Base-by-base conservation (phyloP, 1,284 basidiomycete species). In the Coniferiporia weirii region DNA sequence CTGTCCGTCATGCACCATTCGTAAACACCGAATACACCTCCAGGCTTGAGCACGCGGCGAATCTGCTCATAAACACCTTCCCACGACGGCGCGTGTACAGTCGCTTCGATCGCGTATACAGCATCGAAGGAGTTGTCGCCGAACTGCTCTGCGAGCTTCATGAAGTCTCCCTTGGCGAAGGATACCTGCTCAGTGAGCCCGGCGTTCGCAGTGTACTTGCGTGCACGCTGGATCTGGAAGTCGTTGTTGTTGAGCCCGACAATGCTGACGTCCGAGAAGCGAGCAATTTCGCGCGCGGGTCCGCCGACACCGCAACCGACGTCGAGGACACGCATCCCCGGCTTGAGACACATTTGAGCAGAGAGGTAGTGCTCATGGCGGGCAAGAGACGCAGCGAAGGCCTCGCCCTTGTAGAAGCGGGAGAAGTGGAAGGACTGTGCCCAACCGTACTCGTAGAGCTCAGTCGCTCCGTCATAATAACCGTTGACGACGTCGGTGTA, bases 361-460 rank as follows among this genome's bases (percentile, higher is more conserved):
- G 95, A 87, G 64, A 99, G 92, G 78, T 96, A 99, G 77, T 99
- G 96, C 77, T 99, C 96, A 71, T 99, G 96, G 56, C 97, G 89
- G 15, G 96, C 95, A 59, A 99, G 81, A 57, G 91, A 84, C 5
- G 83, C 83, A 47, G 76, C 70, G 70, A 99, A 98, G 1, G 85
- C 84, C 74, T 99, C 97, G 64, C 96, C 97, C 74, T 89, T 90
- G 84, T 92, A 95, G 81, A 97, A 99, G 45, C 97, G 93, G 58
- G 93, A 97, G 75, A 99, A 99, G 77, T 99, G 96, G 85, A 99
- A 99, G 50, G 90, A 95, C 61, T 87, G 79, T 6, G 83, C 83
- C 94, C 93, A 96, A 58, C 93, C 95, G 71, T 94, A 98, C 75
- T 99, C 96, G 79, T 98, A 99, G 58, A 99, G 80, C 71, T 95